Conservation (phyloP, 192 early-diverging fungal genomes). For the Entophlyctis luteolus region DNA sequence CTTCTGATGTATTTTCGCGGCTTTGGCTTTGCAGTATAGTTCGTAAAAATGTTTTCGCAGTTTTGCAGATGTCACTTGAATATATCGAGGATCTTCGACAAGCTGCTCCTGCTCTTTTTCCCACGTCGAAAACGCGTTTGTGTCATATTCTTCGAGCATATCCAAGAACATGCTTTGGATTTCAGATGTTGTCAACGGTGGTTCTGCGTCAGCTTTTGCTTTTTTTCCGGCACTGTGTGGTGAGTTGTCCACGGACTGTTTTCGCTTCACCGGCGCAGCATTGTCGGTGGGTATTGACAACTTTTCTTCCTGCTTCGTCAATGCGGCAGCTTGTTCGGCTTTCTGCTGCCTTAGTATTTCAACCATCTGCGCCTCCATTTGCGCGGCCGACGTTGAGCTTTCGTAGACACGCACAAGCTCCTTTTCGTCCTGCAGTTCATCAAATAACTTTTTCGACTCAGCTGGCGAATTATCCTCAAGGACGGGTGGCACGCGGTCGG, state of each 20-base stretch:
- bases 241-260: background rate
- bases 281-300: no score
- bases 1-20: constrained; percentile 51
- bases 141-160: constrained; percentile 63
- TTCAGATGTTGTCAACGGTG: constrained; percentile 23
- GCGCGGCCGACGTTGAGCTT: background rate
- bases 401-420: constrained; percentile 23
- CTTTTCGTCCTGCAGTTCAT: constrained; percentile 28
- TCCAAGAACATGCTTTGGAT: constrained; percentile 31
- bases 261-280: no score
- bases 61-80: constrained; percentile 36
- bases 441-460: background rate
- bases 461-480: background rate
- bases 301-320: no score
- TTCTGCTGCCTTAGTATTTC: background rate
- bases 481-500: background rate
- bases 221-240: background rate
- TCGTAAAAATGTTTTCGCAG: constrained; percentile 66
- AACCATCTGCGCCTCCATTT: background rate
- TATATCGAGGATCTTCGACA: constrained; percentile 59
- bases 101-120: constrained; percentile 67
- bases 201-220: background rate
- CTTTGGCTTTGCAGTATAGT: constrained; percentile 65
- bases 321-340: background rate
- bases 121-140: constrained; percentile 74